A percentile compares a stretch with the other conserved stretches of the same genome.
Conservation (phyloP, 768 basidiomycete genomes). For the Collybiopsis luxurians region DNA sequence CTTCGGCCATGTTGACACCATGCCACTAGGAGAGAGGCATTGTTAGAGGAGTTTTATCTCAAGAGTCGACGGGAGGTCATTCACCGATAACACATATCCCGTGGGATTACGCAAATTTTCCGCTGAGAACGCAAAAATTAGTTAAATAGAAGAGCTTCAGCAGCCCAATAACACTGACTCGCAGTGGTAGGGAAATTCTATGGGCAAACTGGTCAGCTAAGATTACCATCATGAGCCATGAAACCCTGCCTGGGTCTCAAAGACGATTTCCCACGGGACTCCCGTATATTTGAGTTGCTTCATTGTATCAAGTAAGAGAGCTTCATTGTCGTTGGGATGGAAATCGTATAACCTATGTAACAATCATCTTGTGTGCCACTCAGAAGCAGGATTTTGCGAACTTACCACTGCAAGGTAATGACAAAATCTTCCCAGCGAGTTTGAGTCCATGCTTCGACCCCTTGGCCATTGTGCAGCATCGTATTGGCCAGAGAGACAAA, state of each 20-base stretch:
- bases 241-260: not conserved
- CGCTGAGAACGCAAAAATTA: not conserved
- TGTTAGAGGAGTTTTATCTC: not conserved
- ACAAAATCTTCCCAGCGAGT: slow-evolving; percentile 62
- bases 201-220: not conserved
- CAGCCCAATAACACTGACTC: not conserved
- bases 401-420: slow-evolving; percentile 51
- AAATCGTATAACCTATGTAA: slow-evolving; percentile 47
- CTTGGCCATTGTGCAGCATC: slow-evolving; percentile 49
- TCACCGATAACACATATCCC: slow-evolving; percentile 10
- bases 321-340: slow-evolving; percentile 5
- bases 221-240: not conserved
- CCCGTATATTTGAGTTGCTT: slow-evolving; percentile 8
- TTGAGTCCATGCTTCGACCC: slow-evolving; percentile 50
- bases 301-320: slow-evolving; percentile 8
- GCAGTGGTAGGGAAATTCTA: slow-evolving; percentile 4
- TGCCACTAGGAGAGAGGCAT: slow-evolving; percentile 40
- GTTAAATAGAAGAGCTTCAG: not conserved
- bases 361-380: not conserved
- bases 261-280: slow-evolving; percentile 6
- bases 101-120: slow-evolving; percentile 7
- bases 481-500: slow-evolving; percentile 51
- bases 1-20: slow-evolving; percentile 58
- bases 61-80: not conserved
- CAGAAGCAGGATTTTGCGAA: not conserved